phyloP scores from a whole-genome alignment of 1,139 yeast species.

The Candida tropicalis region DNA sequence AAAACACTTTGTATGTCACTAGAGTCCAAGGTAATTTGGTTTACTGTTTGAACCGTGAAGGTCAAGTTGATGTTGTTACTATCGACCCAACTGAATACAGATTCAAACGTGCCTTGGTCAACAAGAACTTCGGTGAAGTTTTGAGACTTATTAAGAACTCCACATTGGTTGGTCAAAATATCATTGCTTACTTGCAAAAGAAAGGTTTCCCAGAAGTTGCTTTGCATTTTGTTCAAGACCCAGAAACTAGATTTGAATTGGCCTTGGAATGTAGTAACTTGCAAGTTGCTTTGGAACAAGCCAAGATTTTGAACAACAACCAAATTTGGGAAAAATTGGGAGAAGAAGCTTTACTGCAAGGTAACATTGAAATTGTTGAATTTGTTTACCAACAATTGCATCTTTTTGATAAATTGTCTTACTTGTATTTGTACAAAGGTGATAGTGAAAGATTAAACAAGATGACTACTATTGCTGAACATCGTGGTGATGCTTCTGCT shows the following conservation, averaged over 20 bases:
- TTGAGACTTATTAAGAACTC: slow-evolving; percentile 85
- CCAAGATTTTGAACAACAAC: slow-evolving; percentile 66
- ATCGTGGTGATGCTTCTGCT: slow-evolving; percentile 79
- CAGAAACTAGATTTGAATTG: slow-evolving; percentile 93
- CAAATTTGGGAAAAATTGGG: slow-evolving; percentile 83
- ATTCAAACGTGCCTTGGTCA: slow-evolving; percentile 90
- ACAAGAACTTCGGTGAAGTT: slow-evolving; percentile 89
- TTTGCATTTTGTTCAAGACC: slow-evolving; percentile 92
- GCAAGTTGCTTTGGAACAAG: slow-evolving; percentile 86
- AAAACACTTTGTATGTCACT: slow-evolving; percentile 83
- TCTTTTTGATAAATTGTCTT: slow-evolving; percentile 84
- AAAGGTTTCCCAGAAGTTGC: slow-evolving; percentile 96
- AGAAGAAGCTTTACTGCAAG: slow-evolving; percentile 86
- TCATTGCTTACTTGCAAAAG: slow-evolving; percentile 91
- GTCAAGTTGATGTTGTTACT: slow-evolving; percentile 73
- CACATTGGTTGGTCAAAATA: slow-evolving; percentile 94
- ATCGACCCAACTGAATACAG: slow-evolving; percentile 98
- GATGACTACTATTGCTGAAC: slow-evolving; percentile 90
- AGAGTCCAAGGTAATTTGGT: slow-evolving; percentile 72
- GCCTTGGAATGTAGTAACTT: slow-evolving; percentile 94
- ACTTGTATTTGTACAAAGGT: slow-evolving; percentile 84
- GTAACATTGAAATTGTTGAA: slow-evolving; percentile 85
- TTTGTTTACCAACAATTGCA: slow-evolving; percentile 86
- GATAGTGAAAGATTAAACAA: slow-evolving; percentile 71
- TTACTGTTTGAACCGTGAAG: slow-evolving; percentile 81